These are phyloP conservation scores for Salinomyces thailandicus DNA, from an alignment of 2,329 filamentous ascomycete genomes.

Conservation along the genomic window DNA sequence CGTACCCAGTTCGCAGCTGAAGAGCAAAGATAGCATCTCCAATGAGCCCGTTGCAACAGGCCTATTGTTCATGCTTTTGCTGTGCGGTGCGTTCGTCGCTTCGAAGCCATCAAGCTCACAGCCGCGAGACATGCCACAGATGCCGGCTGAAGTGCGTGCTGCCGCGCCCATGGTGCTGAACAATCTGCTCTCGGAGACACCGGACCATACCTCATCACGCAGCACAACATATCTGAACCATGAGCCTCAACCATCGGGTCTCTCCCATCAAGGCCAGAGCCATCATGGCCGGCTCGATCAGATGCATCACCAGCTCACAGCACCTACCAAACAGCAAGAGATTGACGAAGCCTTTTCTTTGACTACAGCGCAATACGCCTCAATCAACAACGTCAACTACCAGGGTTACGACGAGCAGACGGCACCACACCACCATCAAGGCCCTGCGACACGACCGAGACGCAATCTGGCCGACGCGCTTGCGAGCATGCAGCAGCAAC, in stretches of 20 bases:
- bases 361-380: constrained; percentile 78
- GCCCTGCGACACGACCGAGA: constrained; percentile 35
- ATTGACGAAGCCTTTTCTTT: constrained; percentile 81
- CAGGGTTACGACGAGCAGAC: constrained; percentile 44
- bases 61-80: constrained; percentile 86
- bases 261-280: constrained; percentile 6
- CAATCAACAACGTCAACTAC: constrained; percentile 60
- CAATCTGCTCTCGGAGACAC: constrained; percentile 43
- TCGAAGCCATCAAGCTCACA: constrained; percentile 66
- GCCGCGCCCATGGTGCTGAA: constrained; percentile 68
- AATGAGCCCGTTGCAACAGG: constrained; percentile 62
- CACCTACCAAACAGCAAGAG: constrained; percentile 70
- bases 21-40: constrained; percentile 16
- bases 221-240: constrained; percentile 5
- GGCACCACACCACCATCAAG: constrained; percentile 5
- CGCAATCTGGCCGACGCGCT: constrained; percentile 72
- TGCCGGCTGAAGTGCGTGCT: constrained; percentile 70
- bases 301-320: constrained; percentile 37
- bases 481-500: constrained; percentile 54
- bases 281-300: constrained; percentile 24
- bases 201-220: constrained; percentile 6
- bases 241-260: constrained; percentile 17
- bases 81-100: constrained; percentile 90
- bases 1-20: constrained; percentile 30
- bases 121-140: constrained; percentile 60